These are phyloP conservation scores for Mortierella sp. DNA, from an alignment of 371 early-diverging fungal genomes.

Conservation along the genomic window DNA sequence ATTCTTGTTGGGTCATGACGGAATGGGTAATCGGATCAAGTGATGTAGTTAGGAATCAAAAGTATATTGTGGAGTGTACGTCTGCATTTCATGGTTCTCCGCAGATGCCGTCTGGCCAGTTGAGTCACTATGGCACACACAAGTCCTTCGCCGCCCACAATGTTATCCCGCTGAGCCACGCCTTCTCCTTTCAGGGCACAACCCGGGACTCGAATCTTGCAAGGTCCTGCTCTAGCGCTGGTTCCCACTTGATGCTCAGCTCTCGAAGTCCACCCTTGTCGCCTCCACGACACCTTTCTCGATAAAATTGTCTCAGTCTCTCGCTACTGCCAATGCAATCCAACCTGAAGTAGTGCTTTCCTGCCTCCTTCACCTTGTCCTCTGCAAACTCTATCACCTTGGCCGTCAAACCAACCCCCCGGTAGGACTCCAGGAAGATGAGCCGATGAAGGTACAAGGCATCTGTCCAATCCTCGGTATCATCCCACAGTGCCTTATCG, in stretches of 20 bases:
- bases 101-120: too few relatives aligned
- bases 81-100: too few relatives aligned
- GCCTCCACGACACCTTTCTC: conserved; percentile 23
- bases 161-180: too few relatives aligned
- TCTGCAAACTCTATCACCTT: conserved; percentile 32
- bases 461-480: conserved; percentile 32
- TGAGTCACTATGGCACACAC: too few relatives aligned
- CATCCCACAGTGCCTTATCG: conserved; percentile 31
- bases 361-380: conserved; percentile 16
- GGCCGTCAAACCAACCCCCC: conserved; percentile 20
- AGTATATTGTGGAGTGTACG: too few relatives aligned
- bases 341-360: conserved; percentile 28
- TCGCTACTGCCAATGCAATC: conserved; percentile 23
- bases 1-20: conserved; percentile 18
- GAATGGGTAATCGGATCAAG: too few relatives aligned
- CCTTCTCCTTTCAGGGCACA: neutral
- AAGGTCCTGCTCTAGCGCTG: conserved; percentile 19
- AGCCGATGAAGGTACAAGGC: conserved; percentile 43
- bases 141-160: too few relatives aligned
- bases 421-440: conserved; percentile 21
- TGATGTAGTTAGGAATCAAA: too few relatives aligned
- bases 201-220: conserved; percentile 31
- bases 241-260: conserved; percentile 16
- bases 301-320: conserved; percentile 16
- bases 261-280: conserved; percentile 23